Evolutionary conservation across 495 filamentous ascomycete genomes (phyloP), one percentile per base, ranked within the genome.

Genomic region (Beverwykella pulmonaria): DNA sequence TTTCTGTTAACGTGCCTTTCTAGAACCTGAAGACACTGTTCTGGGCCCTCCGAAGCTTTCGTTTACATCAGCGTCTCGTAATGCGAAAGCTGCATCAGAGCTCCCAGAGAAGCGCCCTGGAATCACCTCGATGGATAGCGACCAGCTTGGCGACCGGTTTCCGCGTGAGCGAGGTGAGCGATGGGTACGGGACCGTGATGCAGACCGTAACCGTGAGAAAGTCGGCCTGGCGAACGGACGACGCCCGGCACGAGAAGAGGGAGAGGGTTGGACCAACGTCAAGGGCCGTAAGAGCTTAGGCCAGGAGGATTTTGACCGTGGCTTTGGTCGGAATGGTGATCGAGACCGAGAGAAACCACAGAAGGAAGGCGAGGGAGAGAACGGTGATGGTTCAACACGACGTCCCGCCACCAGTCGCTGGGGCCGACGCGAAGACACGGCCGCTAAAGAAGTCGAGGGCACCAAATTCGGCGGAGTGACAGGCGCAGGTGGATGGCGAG

Each of bases 11-110:
- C 48, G 14, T n/a, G 8, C 41, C 22, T 32, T 10, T 59, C 30
- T 41, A 87, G 84, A 84, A 67, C 76, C 81, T 65, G 92, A 94
- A 72, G 91, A 96, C 61, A 92, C 96, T 60, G 82, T 96, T 67
- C 89, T 97, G 41, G 92, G 92, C 32, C 93, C 93, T 30, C 92
- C 93, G 1, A 92, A 92, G 68, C 91, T 86, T 26, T 86, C 86
- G 29, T 97, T 98, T 75, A 87, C 90, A 61, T 97, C 93, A 10
- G 88, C 91, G 17, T 91, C 90, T 23, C 64, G 67, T 17, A 59
- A 26, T 59, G 32, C 63, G 4, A 75, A 75, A 53, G 29, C 54
- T 10, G 59, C 54, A 7, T 12, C 60, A 2, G 71, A 71, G 19
- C 26, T 47, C 15, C 1, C 56, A 20, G 41, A 59, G 30, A 64